Evolutionary conservation across 169 alveolate genomes (phyloP).

Genomic region (Plasmodium fragile): DNA sequence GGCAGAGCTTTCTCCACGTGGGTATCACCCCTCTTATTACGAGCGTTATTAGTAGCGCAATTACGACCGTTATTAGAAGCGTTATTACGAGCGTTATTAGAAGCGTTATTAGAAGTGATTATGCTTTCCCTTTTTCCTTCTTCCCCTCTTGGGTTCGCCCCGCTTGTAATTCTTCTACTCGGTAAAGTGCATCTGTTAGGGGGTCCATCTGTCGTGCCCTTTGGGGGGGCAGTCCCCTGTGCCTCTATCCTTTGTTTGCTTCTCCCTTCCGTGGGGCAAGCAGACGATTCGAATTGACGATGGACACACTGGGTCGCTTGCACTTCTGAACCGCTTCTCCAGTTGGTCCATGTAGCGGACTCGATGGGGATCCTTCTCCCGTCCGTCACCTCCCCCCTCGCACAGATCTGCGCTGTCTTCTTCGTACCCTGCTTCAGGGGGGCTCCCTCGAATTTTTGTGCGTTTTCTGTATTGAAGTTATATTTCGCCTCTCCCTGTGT

Average conservation of each 20-base stretch:
- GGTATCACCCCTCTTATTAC: no score
- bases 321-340: background rate
- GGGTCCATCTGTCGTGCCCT: background rate
- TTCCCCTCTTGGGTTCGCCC: background rate
- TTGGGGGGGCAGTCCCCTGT: background rate
- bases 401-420: background rate
- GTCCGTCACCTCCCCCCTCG: background rate
- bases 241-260: background rate
- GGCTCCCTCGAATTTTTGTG: background rate
- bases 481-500: background rate
- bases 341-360: background rate
- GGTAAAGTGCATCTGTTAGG: background rate
- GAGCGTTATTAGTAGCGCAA: no score
- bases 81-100: no score
- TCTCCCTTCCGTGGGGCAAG: background rate
- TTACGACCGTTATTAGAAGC: no score
- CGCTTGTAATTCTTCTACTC: background rate
- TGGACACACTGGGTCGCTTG: background rate
- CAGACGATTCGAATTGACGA: background rate
- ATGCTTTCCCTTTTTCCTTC: background rate
- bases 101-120: background rate
- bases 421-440: background rate
- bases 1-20: background rate
- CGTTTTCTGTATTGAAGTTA: background rate
- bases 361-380: background rate